These are phyloP conservation scores for Candida stauntonica DNA, from an alignment of 805 yeast species.

Conservation along the genomic window DNA sequence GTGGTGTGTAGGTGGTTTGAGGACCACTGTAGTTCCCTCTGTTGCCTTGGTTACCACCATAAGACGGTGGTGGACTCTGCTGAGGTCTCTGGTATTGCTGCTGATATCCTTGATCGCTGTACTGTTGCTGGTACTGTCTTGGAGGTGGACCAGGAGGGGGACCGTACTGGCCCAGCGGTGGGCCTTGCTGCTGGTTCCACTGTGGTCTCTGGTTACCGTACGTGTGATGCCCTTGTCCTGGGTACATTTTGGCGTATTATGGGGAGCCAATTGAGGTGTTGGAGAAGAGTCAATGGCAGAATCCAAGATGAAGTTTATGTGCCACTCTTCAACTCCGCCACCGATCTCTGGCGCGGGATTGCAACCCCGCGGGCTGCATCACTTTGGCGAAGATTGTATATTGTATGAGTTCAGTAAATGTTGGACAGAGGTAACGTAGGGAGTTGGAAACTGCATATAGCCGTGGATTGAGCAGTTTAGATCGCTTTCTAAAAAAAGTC, in stretches of 20 bases:
- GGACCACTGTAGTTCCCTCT: conserved; percentile 17
- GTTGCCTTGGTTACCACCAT: conserved; percentile 1
- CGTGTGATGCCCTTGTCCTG: conserved; percentile 14
- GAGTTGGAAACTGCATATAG: too few relatives aligned
- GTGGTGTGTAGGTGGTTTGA: conserved; percentile 12
- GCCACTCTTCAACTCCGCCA: neutral
- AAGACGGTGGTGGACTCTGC: conserved; percentile 5
- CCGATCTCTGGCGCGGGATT: neutral
- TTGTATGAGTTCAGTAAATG: too few relatives aligned
- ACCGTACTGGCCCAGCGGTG: conserved; percentile 4
- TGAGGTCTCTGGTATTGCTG: conserved; percentile 1
- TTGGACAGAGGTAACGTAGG: too few relatives aligned
- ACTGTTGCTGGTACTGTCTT: neutral
- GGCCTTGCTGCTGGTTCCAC: conserved; percentile 1
- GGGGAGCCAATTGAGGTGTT: too few relatives aligned
- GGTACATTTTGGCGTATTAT: conserved; percentile 13
- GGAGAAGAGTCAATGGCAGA: neutral
- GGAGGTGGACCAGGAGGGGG: conserved; percentile 5
- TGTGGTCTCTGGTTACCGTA: conserved; percentile 3
- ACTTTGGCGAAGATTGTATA: too few relatives aligned
- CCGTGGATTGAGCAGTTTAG: too few relatives aligned
- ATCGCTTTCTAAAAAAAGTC: too few relatives aligned
- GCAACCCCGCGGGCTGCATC: too few relatives aligned
- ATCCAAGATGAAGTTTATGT: neutral
- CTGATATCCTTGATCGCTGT: neutral